phyloP scores from a whole-genome alignment of 2,329 filamentous ascomycete species.

The Colletotrichum acutatum region DNA sequence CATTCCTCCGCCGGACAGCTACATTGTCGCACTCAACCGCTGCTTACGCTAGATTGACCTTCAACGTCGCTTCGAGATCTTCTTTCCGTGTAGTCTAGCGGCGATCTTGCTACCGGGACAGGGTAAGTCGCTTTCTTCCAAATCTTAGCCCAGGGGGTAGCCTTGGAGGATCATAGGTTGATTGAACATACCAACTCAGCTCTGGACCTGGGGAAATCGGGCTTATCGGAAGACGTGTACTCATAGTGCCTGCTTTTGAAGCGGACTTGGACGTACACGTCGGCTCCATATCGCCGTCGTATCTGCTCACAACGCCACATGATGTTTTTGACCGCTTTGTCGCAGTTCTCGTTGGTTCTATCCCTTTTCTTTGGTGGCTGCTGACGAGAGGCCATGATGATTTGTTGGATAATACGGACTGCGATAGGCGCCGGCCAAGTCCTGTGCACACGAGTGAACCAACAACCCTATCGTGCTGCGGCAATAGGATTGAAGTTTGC shows the following conservation, averaged over 20 bases:
- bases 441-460: too few relatives aligned
- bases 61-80: neutral
- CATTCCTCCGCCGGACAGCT: neutral
- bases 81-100: neutral
- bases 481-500: too few relatives aligned
- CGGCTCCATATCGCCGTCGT: neutral
- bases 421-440: neutral
- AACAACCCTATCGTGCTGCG: too few relatives aligned
- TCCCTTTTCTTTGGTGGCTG: constrained; percentile 3
- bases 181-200: neutral
- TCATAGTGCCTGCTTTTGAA: neutral
- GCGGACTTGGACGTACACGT: neutral
- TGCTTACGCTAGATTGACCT: neutral
- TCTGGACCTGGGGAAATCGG: neutral
- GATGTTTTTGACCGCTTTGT: neutral
- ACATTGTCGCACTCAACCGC: neutral
- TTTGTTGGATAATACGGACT: neutral
- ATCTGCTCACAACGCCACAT: neutral
- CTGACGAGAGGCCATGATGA: neutral
- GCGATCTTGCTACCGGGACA: neutral
- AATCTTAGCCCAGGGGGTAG: neutral
- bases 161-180: neutral
- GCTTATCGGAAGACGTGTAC: neutral
- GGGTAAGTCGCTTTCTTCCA: neutral
- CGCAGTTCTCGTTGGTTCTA: constrained; percentile 3